phyloP scores from a whole-genome alignment of 2,329 filamentous ascomycete genomes.

The Fusarium sp. region DNA sequence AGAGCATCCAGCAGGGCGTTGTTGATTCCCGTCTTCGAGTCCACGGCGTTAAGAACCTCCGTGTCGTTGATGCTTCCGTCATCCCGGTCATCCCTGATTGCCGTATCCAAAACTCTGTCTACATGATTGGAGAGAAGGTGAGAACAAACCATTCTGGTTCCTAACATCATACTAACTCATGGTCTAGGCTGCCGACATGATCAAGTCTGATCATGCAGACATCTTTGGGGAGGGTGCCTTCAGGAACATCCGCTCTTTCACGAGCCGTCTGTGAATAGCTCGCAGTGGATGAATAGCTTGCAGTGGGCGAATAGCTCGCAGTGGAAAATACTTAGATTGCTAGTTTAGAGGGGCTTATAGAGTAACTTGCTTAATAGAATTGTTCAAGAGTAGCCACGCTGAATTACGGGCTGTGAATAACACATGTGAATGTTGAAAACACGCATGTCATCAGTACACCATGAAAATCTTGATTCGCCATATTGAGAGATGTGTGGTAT shows the following conservation, averaged over 20 bases:
- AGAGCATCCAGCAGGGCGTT: constrained; percentile 53
- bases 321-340: not conserved
- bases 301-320: too few species aligned
- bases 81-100: constrained; percentile 67
- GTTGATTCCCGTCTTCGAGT: constrained; percentile 29
- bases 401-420: too few species aligned
- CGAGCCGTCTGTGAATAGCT: not conserved
- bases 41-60: constrained; percentile 28
- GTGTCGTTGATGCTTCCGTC: constrained; percentile 29
- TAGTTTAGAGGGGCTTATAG: not conserved
- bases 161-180: not conserved
- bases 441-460: too few species aligned
- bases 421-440: too few species aligned
- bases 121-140: constrained; percentile 69
- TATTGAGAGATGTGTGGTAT: too few species aligned
- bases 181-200: not conserved
- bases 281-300: not conserved
- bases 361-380: not conserved
- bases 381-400: not conserved
- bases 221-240: not conserved
- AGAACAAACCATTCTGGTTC: not conserved
- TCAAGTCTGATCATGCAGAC: not conserved
- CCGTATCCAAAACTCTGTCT: constrained; percentile 70
- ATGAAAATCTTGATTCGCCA: too few species aligned
- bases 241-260: not conserved